Percentiles rank a stretch among this genome's conserved stretches.
These are phyloP conservation scores for Petrea volubilis DNA, from an alignment of 257 asterid genomes.

Conservation along the genomic window DNA sequence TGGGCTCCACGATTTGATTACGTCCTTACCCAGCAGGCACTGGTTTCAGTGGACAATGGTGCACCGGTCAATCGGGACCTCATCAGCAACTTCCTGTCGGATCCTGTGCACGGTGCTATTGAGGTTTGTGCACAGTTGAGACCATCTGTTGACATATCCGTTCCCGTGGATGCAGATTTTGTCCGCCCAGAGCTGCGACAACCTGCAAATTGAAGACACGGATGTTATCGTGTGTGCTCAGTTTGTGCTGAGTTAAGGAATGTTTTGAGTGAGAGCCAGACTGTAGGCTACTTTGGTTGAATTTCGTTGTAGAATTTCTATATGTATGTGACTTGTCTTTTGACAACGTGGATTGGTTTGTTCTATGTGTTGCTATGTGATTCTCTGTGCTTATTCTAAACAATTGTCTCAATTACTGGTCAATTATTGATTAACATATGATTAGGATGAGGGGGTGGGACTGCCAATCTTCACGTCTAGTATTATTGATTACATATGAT, in stretches of 20 bases:
- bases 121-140: slow-evolving; percentile 86
- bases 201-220: slow-evolving; percentile 38
- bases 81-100: slow-evolving; percentile 83
- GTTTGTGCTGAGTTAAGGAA: slow-evolving; percentile 15
- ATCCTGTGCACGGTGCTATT: slow-evolving; percentile 82
- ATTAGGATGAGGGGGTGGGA: too few relatives aligned
- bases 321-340: slow-evolving; percentile 6
- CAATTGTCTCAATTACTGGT: too few relatives aligned
- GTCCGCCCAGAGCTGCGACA: slow-evolving; percentile 92
- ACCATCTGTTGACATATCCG: slow-evolving; percentile 94
- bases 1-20: slow-evolving; percentile 97
- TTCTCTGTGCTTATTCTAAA: background rate
- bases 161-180: slow-evolving; percentile 85
- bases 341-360: slow-evolving; percentile 3
- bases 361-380: background rate
- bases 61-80: slow-evolving; percentile 76
- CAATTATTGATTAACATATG: too few relatives aligned
- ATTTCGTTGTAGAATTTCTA: background rate
- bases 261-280: slow-evolving; percentile 22
- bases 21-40: slow-evolving; percentile 87
- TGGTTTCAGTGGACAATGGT: slow-evolving; percentile 69
- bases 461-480: too few relatives aligned
- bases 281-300: background rate
- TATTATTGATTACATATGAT: too few relatives aligned
- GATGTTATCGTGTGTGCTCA: background rate